Percentiles rank a stretch among this genome's conserved stretches.
Evolutionary conservation across 106 monocot genomes (phyloP).

Genomic region (Dioscorea zingiberensis): DNA sequence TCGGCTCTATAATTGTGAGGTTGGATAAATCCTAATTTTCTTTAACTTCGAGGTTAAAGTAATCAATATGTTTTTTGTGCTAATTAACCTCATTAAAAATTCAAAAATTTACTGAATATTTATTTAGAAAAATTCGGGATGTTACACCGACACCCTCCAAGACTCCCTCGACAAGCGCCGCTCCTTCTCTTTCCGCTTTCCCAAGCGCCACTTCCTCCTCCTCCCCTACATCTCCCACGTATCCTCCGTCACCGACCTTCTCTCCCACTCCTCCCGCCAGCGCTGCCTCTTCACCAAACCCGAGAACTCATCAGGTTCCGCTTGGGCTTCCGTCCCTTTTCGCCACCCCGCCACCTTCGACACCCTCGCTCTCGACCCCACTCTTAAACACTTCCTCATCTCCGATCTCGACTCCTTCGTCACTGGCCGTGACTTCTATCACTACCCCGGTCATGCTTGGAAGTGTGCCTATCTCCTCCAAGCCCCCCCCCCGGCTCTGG

Average conservation of each 20-base stretch:
- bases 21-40: too few relatives aligned
- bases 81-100: too few relatives aligned
- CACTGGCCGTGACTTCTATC: constrained; percentile 54
- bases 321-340: constrained; percentile 79
- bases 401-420: constrained; percentile 57
- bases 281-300: constrained; percentile 66
- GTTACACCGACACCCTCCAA: too few relatives aligned
- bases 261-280: constrained; percentile 52
- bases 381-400: constrained; percentile 38
- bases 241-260: constrained; percentile 16
- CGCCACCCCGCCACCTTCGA: constrained; percentile 79
- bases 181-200: constrained; percentile 79
- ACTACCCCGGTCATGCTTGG: constrained; percentile 63
- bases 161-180: too few relatives aligned
- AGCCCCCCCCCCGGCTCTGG: constrained; percentile 76
- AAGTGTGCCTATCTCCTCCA: constrained; percentile 86
- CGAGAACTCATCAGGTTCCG: constrained; percentile 4
- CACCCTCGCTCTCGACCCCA: constrained; percentile 68
- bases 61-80: too few relatives aligned
- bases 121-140: too few relatives aligned
- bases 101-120: too few relatives aligned
- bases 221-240: constrained; percentile 46
- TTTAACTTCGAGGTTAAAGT: too few relatives aligned
- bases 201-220: constrained; percentile 52
- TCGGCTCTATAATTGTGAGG: too few relatives aligned